phyloP scores from a whole-genome alignment of 2,329 filamentous ascomycete species.

The Huntiella decipiens region DNA sequence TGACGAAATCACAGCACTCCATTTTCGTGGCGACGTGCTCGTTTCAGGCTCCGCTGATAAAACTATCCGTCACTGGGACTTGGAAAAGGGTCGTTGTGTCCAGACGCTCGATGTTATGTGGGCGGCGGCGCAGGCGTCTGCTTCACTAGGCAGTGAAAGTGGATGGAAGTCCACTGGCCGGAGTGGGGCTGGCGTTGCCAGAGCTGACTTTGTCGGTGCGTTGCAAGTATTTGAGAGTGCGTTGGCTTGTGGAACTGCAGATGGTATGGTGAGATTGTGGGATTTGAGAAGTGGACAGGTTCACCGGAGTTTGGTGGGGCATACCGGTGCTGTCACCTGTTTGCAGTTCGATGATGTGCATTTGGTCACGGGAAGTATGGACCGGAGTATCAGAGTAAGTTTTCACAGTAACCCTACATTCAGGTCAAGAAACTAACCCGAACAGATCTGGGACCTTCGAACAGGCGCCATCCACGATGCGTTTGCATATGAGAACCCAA shows the following conservation, averaged over 20 bases:
- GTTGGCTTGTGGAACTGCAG: constrained; percentile 85
- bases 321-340: constrained; percentile 85
- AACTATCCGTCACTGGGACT: constrained; percentile 91
- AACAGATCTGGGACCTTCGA: constrained; percentile 91
- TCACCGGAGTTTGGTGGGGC: constrained; percentile 86
- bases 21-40: constrained; percentile 74
- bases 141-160: constrained; percentile 41
- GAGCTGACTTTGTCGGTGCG: constrained; percentile 83
- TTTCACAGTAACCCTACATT: neutral
- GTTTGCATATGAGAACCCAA: constrained; percentile 79
- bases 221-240: constrained; percentile 93
- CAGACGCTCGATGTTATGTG: constrained; percentile 96
- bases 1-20: constrained; percentile 81
- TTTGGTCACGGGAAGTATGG: constrained; percentile 77
- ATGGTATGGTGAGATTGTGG: constrained; percentile 94
- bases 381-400: constrained; percentile 84
- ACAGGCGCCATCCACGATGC: constrained; percentile 91
- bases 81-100: constrained; percentile 90
- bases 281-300: constrained; percentile 92
- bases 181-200: constrained; percentile 18
- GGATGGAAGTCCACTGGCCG: constrained; percentile 58
- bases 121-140: constrained; percentile 80
- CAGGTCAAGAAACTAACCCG: neutral
- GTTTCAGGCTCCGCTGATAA: constrained; percentile 96
- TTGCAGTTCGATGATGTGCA: constrained; percentile 94